Evolutionary conservation across 148 eudicot species (phyloP), one percentile per base, ranked within the genome.

Genomic region (Dianthus caryophyllus): DNA sequence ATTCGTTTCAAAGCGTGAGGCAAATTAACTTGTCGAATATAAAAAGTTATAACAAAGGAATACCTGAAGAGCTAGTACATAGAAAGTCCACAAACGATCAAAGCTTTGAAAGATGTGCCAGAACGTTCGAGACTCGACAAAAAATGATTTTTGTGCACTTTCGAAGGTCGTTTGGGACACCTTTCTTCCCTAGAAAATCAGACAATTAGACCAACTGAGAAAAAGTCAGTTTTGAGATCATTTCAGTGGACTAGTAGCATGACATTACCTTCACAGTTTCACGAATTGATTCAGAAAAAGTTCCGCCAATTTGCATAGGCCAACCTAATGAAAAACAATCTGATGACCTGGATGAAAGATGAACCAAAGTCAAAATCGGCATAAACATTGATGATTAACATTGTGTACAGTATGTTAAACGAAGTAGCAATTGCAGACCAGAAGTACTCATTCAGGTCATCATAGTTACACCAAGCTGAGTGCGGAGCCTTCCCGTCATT

Each of bases 31-130:
- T 33, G 24, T 22, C 18, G 61, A 39, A 39, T 39, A 17, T 9
- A 41, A 14, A 33, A 59, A 15, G 14, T 38, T 47, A 9, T 59
- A 20, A n/a, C 56, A 61, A 0, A 29, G 22, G 21, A 6, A 16
- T 81, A 93, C 98, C 96, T 93, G 98, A 27, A 93, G 76, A 29
- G 78, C 76, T 56, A 93, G 83, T 70, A 89, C 76, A 63, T 80
- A 86, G 70, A 93, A 93, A 50, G 95, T 89, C 98, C 98, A 93
- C 73, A 93, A 61, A 31, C 98, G 96, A 71, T 93, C 96, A 79
- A 85, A 93, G 78, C 95, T 89, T 77, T 89, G 86, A 73, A 85
- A 93, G 61, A 68, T 87, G 68, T 93, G 96, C 89, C 94, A 86
- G 71, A 85, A 89, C 65, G 95, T 74, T 50, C 98, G 83, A 2